A percentile compares a stretch with the other conserved stretches of the same genome.
These are phyloP conservation scores for Sclerotinia subarctica DNA, from an alignment of 2,329 filamentous ascomycete species.

Conservation along the genomic window DNA sequence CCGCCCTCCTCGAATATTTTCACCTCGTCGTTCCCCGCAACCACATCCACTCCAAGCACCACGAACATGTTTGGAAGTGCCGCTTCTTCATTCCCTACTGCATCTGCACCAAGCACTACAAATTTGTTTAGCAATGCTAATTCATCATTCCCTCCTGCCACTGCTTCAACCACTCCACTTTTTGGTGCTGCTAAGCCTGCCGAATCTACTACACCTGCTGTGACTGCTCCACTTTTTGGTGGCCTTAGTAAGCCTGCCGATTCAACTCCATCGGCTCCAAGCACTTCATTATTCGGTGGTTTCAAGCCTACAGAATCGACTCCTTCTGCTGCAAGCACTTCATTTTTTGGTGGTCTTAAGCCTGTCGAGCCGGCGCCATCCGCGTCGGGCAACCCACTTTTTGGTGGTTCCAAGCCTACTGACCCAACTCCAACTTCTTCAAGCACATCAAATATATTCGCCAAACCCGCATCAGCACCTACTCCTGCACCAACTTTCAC, in stretches of 20 bases:
- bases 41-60: slow-evolving; percentile 16
- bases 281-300: neutral
- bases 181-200: slow-evolving; percentile 13
- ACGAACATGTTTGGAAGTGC: slow-evolving; percentile 19
- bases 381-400: neutral
- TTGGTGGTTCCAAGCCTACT: neutral
- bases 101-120: slow-evolving; percentile 18
- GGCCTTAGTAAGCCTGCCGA: neutral
- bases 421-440: neutral
- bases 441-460: neutral
- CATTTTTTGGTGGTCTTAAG: neutral
- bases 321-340: neutral
- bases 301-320: neutral
- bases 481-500: neutral
- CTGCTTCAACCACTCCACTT: slow-evolving; percentile 9
- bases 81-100: slow-evolving; percentile 12
- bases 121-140: slow-evolving; percentile 22
- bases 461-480: neutral
- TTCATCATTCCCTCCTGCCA: slow-evolving; percentile 16
- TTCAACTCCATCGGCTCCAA: neutral
- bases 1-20: slow-evolving; percentile 1
- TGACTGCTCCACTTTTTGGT: neutral
- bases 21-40: slow-evolving; percentile 2
- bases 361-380: neutral
- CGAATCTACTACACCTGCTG: neutral